Evolutionary conservation across 805 yeast genomes (phyloP), one percentile per base, ranked within the genome.

Genomic region (Suhomyces vadensis): DNA sequence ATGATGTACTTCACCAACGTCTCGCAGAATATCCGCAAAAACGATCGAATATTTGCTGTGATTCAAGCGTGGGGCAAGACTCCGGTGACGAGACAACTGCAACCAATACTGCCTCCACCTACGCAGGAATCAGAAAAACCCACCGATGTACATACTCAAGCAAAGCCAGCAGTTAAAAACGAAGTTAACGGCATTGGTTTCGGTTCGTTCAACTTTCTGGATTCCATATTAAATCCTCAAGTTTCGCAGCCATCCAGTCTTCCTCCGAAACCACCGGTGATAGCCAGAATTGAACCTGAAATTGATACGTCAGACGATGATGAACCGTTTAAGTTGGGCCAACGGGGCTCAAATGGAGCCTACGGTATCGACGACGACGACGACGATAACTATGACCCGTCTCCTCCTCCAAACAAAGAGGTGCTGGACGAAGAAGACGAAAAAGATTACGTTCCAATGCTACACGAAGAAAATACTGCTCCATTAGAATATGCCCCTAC

Each of bases 31-130:
- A 47, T 58, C 20, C 23, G 43, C 6, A 43, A 46, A 6, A 54
- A 52, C 21, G 35, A 27, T 14, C 46, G 47, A 8, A 36, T 60
- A 13, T 19, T 43, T 11, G 20, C 35, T 1, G 3, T 50, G 1
- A 37, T 61, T 7, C 39, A 46, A 14, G 16, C 16, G 2, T 61
- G 64, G 63, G 66, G 66, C 3, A 59, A 57, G 31, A 42, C 24
- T 13, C 51, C 51, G 3, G 50, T 58, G 7, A 29, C 11, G n/a
- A n/a, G n/a, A n/a, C n/a, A n/a, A n/a, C n/a, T n/a, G n/a, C n/a
- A n/a, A n/a, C n/a, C n/a, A n/a, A n/a, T n/a, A n/a, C n/a, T n/a
- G n/a, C n/a, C n/a, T n/a, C n/a, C n/a, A n/a, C n/a, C n/a, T n/a
- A n/a, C 37, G 43, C 7, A 31, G 36, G 20, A 41, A 27, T 3